Conservation (phyloP, 768 basidiomycete genomes). For the Mycena crocata region DNA sequence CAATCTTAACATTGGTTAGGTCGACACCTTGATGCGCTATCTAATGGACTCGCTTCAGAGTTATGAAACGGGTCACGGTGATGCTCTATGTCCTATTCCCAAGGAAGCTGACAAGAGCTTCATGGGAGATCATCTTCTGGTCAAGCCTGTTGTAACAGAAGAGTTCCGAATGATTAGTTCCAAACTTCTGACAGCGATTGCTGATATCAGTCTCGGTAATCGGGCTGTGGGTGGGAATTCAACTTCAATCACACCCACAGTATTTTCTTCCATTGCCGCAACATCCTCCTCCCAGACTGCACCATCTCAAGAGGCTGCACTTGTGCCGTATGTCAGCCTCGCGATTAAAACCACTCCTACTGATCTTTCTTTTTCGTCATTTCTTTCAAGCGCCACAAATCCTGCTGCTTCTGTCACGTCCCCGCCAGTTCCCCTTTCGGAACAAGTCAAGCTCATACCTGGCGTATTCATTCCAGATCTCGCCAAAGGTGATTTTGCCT, state of each 20-base stretch:
- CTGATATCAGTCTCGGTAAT: neutral
- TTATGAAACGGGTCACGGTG: constrained; percentile 43
- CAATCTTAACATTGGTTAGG: constrained; percentile 25
- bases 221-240: no score
- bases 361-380: no score
- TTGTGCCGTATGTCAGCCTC: no score
- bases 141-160: constrained; percentile 27
- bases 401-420: neutral
- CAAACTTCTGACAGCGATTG: neutral
- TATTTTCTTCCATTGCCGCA: no score
- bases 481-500: constrained; percentile 1
- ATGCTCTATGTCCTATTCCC: constrained; percentile 43
- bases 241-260: no score
- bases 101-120: constrained; percentile 37
- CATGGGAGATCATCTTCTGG: constrained; percentile 40
- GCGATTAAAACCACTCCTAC: no score
- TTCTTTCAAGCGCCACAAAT: neutral
- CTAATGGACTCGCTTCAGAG: constrained; percentile 47
- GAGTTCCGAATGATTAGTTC: constrained; percentile 33
- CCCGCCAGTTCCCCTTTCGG: neutral
- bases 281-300: no score
- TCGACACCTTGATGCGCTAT: constrained; percentile 50
- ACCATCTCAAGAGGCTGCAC: no score
- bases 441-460: neutral
- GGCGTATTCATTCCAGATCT: constrained; percentile 14